Evolutionary conservation across 768 basidiomycete genomes (phyloP).

Genomic region (Stropharia rugosoannulata): DNA sequence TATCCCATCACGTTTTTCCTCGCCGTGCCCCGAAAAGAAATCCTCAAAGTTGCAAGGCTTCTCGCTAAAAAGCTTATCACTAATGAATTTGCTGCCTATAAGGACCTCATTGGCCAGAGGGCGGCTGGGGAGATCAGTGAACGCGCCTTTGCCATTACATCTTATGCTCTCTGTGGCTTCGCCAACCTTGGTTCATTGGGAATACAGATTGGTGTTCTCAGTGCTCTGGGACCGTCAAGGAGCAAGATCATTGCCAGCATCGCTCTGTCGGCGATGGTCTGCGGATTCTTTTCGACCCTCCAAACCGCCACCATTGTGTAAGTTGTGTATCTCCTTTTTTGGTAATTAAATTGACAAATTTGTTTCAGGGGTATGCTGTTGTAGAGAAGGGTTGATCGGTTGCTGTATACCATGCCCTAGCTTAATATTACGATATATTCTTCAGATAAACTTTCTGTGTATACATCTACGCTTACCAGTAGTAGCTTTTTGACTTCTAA

Average conservation of each 20-base stretch:
- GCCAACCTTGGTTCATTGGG: slow-evolving; percentile 86
- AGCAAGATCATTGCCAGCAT: slow-evolving; percentile 65
- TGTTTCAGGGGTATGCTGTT: slow-evolving; percentile 18
- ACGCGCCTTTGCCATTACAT: slow-evolving; percentile 80
- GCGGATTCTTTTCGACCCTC: slow-evolving; percentile 28
- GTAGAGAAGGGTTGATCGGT: neutral
- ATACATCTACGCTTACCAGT: too few relatives aligned
- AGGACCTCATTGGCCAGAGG: slow-evolving; percentile 40
- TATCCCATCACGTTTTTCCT: slow-evolving; percentile 85
- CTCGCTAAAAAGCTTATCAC: slow-evolving; percentile 87
- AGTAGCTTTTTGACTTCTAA: too few relatives aligned
- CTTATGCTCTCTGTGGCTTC: slow-evolving; percentile 90
- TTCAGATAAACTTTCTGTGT: too few relatives aligned
- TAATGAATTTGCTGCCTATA: slow-evolving; percentile 84
- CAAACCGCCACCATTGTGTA: slow-evolving; percentile 36
- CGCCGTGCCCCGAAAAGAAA: slow-evolving; percentile 80
- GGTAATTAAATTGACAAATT: neutral
- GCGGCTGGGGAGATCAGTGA: slow-evolving; percentile 37
- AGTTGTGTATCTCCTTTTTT: slow-evolving; percentile 13
- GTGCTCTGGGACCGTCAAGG: slow-evolving; percentile 49
- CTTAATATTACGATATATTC: too few relatives aligned
- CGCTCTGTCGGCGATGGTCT: slow-evolving; percentile 33
- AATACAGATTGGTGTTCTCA: slow-evolving; percentile 64
- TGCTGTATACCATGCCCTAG: neutral
- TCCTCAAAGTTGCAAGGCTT: slow-evolving; percentile 75